Evolutionary conservation across 768 basidiomycete species (phyloP), one percentile per base, ranked within the genome.

Genomic region (Kwoniella dejecticola): DNA sequence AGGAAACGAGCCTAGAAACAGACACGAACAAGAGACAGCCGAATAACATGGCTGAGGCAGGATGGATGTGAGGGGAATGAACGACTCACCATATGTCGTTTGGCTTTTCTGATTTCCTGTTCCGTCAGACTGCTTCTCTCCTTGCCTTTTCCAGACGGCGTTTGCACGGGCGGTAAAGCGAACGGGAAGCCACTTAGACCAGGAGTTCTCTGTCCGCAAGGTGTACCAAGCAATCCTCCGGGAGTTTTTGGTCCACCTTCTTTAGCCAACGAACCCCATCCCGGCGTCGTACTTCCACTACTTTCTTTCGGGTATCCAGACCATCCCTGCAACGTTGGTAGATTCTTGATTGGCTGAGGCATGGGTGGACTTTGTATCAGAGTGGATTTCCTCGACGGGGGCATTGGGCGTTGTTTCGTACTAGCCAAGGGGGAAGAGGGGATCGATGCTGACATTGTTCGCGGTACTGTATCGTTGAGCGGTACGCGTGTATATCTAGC

Each of bases 271-370:
- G 66, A 12, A n/a, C 69, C 72, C 72, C 72, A 74, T 11, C 65
- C 63, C 30, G 72, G 72, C 17, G 72, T 75, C 1, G 41, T 42
- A 7, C 56, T 33, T 3, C 61, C 68, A 12, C 64, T 56, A 2
- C 54, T 2, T 21, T 47, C 40, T 26, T 57, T 61, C 21, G 21
- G 66, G 57, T 64, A 70, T 4, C 66, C 70, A 1, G 70, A 52
- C 66, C 63, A 67, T 4, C 69, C 68, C 12, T 53, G 52, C n/a
- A 79, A 36, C 0, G 77, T 77, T 2, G 77, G 77, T n/a, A 79
- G 60, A 45, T 79, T 79, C 58, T 77, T 75, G 55, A 79, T 79
- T 0, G 76, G 77, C 26, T 64, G 72, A 15, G 77, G 77, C 67
- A 75, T 70, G 0, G 77, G 77, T 12, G 77, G 75, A 12, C 70